These are phyloP conservation scores for Xerocomellus dryophilus DNA, from an alignment of 768 basidiomycete genomes.

Conservation along the genomic window DNA sequence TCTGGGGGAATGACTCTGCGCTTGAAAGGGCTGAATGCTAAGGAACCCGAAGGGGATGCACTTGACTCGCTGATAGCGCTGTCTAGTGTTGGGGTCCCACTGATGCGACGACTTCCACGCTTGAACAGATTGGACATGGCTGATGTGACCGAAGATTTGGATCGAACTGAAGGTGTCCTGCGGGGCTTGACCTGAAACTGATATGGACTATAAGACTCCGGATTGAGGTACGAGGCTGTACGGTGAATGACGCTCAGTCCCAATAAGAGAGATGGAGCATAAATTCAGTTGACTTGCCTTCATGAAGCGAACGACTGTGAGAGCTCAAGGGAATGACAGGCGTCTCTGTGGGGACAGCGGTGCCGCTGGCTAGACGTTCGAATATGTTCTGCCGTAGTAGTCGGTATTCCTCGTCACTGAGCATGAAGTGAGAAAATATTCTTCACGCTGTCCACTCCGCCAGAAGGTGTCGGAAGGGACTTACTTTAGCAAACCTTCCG, in stretches of 20 bases:
- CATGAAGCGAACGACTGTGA: constrained; percentile 27
- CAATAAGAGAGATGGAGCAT: not conserved
- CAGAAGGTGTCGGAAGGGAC: constrained; percentile 21
- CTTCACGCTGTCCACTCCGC: not conserved
- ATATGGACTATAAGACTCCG: constrained; percentile 22
- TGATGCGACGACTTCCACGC: constrained; percentile 40
- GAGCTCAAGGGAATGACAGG: constrained; percentile 57
- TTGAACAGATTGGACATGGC: constrained; percentile 51
- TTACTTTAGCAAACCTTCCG: constrained; percentile 75
- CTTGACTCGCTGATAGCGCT: constrained; percentile 45
- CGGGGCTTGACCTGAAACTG: constrained; percentile 34
- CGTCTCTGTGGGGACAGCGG: constrained; percentile 57
- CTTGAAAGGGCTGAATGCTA: constrained; percentile 34
- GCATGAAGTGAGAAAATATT: constrained; percentile 3
- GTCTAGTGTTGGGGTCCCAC: constrained; percentile 39
- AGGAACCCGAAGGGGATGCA: constrained; percentile 32
- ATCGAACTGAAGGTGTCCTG: constrained; percentile 52
- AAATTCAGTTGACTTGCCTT: constrained; percentile 5
- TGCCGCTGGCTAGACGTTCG: constrained; percentile 65
- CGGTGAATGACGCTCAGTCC: constrained; percentile 7
- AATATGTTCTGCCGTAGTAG: constrained; percentile 81
- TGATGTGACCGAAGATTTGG: constrained; percentile 51
- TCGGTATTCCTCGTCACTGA: constrained; percentile 83
- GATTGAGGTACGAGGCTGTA: constrained; percentile 19
- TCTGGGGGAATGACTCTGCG: constrained; percentile 45